Percentiles rank a stretch among this genome's conserved stretches.
Evolutionary conservation across 441 rosid genomes (phyloP).

Genomic region (Geranium incanum): DNA sequence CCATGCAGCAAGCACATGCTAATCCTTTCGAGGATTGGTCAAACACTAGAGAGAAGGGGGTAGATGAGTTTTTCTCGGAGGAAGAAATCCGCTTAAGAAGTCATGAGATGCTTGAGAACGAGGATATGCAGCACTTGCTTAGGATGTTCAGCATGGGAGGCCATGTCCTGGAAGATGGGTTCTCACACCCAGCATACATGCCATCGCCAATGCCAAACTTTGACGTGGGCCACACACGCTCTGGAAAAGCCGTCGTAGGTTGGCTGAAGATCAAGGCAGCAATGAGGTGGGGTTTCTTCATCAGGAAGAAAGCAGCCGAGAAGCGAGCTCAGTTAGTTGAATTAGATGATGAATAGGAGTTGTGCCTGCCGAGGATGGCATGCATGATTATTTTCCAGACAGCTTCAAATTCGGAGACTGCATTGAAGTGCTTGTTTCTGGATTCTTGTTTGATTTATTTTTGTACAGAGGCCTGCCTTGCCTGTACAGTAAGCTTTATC

Average conservation of each 20-base stretch:
- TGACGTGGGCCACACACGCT: slow-evolving; percentile 65
- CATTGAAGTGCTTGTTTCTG: neutral
- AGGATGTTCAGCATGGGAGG: slow-evolving; percentile 82
- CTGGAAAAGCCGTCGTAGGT: slow-evolving; percentile 92
- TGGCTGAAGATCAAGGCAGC: slow-evolving; percentile 99
- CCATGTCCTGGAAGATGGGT: slow-evolving; percentile 63
- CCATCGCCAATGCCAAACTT: slow-evolving; percentile 69
- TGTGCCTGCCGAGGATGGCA: neutral
- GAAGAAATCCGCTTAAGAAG: slow-evolving; percentile 86
- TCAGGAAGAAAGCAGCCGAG: slow-evolving; percentile 96
- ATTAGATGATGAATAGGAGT: slow-evolving; percentile 1
- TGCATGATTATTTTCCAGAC: neutral
- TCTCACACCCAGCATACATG: slow-evolving; percentile 44
- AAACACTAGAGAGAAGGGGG: slow-evolving; percentile 57
- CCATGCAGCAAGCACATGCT: slow-evolving; percentile 39
- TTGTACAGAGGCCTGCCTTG: neutral
- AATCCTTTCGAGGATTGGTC: slow-evolving; percentile 87
- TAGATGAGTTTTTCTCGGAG: slow-evolving; percentile 69
- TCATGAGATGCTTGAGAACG: slow-evolving; percentile 92
- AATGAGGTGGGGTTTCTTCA: slow-evolving; percentile 98
- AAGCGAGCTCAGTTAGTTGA: slow-evolving; percentile 59
- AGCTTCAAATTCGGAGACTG: neutral
- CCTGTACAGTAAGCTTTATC: neutral
- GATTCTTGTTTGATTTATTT: neutral
- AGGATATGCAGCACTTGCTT: slow-evolving; percentile 91